Conservation (phyloP, 2,329 filamentous ascomycete species). For the Ascochyta koolunga region DNA sequence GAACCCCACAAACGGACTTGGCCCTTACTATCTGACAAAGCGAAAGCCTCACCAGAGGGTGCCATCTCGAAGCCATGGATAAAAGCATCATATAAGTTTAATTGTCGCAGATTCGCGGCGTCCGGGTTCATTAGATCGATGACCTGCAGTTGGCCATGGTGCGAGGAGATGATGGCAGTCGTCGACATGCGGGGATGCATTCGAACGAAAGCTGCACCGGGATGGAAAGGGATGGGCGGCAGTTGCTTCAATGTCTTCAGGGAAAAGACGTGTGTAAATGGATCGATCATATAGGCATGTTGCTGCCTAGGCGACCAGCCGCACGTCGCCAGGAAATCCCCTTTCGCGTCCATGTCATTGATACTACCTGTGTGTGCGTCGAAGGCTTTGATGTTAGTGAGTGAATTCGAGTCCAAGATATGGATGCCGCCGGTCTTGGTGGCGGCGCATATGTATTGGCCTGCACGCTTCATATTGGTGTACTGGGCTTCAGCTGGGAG, state of each 20-base stretch:
- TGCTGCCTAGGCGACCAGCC: constrained; percentile 86
- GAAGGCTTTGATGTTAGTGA: constrained; percentile 84
- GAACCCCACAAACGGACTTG: constrained; percentile 88
- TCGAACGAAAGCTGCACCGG: constrained; percentile 89
- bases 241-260: constrained; percentile 87
- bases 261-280: constrained; percentile 94
- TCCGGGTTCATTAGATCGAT: constrained; percentile 95
- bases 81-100: constrained; percentile 73
- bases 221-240: constrained; percentile 88
- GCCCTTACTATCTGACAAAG: constrained; percentile 78
- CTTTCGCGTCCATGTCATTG: constrained; percentile 96
- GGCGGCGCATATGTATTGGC: constrained; percentile 88
- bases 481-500: constrained; percentile 77
- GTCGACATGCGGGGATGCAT: constrained; percentile 97
- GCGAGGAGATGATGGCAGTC: constrained; percentile 90
- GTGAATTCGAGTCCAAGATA: constrained; percentile 79
- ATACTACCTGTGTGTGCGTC: constrained; percentile 87
- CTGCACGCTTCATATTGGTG: constrained; percentile 86
- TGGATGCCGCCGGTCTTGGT: constrained; percentile 83
- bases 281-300: constrained; percentile 82
- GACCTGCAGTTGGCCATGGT: constrained; percentile 91
- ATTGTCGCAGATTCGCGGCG: constrained; percentile 82
- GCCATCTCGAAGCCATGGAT: constrained; percentile 85
- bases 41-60: constrained; percentile 84
- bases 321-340: constrained; percentile 94